phyloP scores from a whole-genome alignment of 2,329 filamentous ascomycete genomes.

The Chalaropsis thielavioides region DNA sequence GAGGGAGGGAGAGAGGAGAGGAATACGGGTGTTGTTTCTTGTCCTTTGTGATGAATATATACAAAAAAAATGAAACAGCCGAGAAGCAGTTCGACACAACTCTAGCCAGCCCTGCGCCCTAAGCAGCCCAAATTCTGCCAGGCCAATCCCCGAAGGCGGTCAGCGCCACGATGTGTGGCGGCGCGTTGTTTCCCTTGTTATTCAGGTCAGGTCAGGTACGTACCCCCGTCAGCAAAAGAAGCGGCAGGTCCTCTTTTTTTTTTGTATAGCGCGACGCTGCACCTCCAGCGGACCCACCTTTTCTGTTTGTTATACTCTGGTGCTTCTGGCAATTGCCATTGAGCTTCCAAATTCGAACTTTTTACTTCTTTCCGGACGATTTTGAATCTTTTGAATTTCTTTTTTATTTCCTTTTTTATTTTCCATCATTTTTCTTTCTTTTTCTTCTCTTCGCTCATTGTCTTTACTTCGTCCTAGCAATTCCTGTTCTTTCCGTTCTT shows the following conservation, averaged over 20 bases:
- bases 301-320: background rate
- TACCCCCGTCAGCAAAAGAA: too few relatives aligned
- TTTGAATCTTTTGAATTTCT: background rate
- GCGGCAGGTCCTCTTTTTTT: too few relatives aligned
- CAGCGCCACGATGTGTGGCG: background rate
- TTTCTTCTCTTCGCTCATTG: constrained; percentile 1
- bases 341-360: constrained; percentile 1
- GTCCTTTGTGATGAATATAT: too few relatives aligned
- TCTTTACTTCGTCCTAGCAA: constrained; percentile 1
- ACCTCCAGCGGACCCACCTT: background rate
- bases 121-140: background rate
- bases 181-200: constrained; percentile 6
- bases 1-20: too few relatives aligned
- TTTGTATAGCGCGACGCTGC: constrained; percentile 1
- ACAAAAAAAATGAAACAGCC: too few relatives aligned
- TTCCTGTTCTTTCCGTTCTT: background rate
- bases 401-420: background rate
- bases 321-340: background rate
- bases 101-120: background rate
- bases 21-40: too few relatives aligned
- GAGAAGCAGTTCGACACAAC: too few relatives aligned
- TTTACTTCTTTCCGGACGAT: constrained; percentile 4
- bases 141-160: background rate
- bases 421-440: background rate
- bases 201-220: too few relatives aligned